phyloP scores from a whole-genome alignment of 495 filamentous ascomycete species.

The Thermochaetoides thermophila region DNA sequence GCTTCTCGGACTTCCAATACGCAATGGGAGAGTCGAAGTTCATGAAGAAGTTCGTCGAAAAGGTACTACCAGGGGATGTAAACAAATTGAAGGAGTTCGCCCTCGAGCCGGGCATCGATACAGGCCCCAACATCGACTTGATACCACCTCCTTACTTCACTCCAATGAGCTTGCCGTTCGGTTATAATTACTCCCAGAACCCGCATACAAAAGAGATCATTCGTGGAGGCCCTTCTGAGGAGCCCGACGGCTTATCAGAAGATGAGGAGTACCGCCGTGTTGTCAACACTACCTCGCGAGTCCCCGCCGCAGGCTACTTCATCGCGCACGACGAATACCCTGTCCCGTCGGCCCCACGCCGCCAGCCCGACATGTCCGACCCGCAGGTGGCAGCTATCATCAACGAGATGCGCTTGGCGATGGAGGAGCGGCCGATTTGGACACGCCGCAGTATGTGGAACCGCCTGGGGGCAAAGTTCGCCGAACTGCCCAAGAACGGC shows the following conservation, averaged over 20 bases:
- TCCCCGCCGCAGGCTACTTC: conserved; percentile 46
- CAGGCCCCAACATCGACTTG: conserved; percentile 45
- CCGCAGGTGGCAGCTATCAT: conserved; percentile 42
- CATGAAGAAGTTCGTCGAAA: conserved; percentile 47
- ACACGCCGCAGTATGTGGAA: conserved; percentile 69
- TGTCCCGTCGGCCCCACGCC: conserved; percentile 20
- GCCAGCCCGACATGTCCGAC: conserved; percentile 29
- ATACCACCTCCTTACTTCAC: conserved; percentile 68
- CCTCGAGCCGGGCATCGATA: conserved; percentile 48
- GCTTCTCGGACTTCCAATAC: conserved; percentile 59
- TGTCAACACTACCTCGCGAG: conserved; percentile 24
- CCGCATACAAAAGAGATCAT: conserved; percentile 30
- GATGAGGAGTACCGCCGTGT: conserved; percentile 18
- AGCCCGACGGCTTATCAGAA: conserved; percentile 12
- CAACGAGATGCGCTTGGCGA: conserved; percentile 39
- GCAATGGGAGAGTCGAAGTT: conserved; percentile 47
- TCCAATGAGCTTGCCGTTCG: conserved; percentile 50
- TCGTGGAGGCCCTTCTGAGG: conserved; percentile 15
- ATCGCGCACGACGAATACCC: conserved; percentile 40
- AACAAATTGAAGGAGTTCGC: conserved; percentile 60
- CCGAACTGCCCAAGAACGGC: conserved; percentile 21
- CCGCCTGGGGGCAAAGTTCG: conserved; percentile 35
- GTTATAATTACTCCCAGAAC: conserved; percentile 44
- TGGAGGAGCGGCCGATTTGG: conserved; percentile 69
- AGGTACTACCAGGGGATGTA: conserved; percentile 49